Conservation (phyloP, 1,139 yeast species). For the Trichomonascaceae sp. region DNA sequence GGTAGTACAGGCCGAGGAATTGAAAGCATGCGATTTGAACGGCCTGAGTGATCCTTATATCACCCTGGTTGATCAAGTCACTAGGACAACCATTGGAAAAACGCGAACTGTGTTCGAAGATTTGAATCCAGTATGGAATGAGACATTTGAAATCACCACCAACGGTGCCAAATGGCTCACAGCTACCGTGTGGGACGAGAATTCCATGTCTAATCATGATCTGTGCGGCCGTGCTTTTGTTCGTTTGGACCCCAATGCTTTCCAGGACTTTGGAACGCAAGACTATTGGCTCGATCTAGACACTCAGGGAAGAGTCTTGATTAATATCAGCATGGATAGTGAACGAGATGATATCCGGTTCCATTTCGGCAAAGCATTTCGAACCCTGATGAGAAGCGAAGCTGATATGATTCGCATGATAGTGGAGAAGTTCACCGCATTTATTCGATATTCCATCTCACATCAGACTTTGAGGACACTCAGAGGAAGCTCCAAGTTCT, state of each 20-base stretch:
- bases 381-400: conserved; percentile 56
- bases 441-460: conserved; percentile 43
- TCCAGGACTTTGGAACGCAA: conserved; percentile 58
- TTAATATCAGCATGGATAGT: conserved; percentile 69
- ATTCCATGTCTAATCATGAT: conserved; percentile 48
- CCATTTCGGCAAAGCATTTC: conserved; percentile 68
- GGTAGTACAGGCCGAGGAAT: conserved; percentile 63
- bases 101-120: conserved; percentile 62
- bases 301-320: conserved; percentile 56
- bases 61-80: conserved; percentile 55
- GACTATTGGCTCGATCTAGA: conserved; percentile 59
- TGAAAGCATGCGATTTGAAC: conserved; percentile 48
- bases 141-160: conserved; percentile 64
- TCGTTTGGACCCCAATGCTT: conserved; percentile 58
- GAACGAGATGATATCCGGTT: conserved; percentile 74
- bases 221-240: conserved; percentile 64
- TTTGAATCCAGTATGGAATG: conserved; percentile 81
- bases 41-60: conserved; percentile 63
- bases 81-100: conserved; percentile 56
- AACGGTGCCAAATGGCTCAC: conserved; percentile 38
- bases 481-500: conserved; percentile 27
- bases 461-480: conserved; percentile 27
- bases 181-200: conserved; percentile 71
- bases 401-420: conserved; percentile 60
- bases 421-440: conserved; percentile 53